These are phyloP conservation scores for Alternaria solani DNA, from an alignment of 2,329 filamentous ascomycete species.

Conservation along the genomic window DNA sequence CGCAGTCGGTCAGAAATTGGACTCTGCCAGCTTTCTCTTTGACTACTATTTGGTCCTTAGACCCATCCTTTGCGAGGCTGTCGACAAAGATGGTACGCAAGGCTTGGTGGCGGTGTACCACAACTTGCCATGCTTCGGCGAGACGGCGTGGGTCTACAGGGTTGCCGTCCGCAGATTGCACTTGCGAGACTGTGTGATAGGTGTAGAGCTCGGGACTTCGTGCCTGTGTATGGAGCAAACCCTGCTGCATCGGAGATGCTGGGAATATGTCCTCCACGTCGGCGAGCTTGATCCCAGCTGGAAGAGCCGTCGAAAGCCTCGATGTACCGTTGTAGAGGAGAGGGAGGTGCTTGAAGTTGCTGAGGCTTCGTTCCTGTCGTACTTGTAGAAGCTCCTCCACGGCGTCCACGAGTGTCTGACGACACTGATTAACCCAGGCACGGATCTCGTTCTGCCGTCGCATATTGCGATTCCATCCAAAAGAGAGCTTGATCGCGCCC, in stretches of 20 bases:
- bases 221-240: conserved; percentile 40
- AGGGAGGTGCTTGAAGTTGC: conserved; percentile 43
- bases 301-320: conserved; percentile 29
- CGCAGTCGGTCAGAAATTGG: conserved; percentile 32
- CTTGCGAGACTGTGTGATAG: conserved; percentile 42
- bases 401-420: conserved; percentile 39
- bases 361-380: conserved; percentile 36
- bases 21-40: conserved; percentile 39
- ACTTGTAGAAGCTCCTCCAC: conserved; percentile 41
- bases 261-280: conserved; percentile 45
- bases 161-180: conserved; percentile 29
- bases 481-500: conserved; percentile 43
- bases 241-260: conserved; percentile 43
- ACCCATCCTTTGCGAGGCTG: conserved; percentile 42
- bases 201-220: conserved; percentile 41
- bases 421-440: conserved; percentile 40
- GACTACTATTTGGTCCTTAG: conserved; percentile 46
- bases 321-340: conserved; percentile 43
- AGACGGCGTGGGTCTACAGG: conserved; percentile 36
- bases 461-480: conserved; percentile 45
- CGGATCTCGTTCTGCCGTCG: conserved; percentile 38
- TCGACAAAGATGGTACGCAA: conserved; percentile 48
- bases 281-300: conserved; percentile 24
- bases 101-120: conserved; percentile 44
- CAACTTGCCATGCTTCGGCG: conserved; percentile 46